Evolutionary conservation across 805 yeast species (phyloP), one percentile per base, ranked within the genome.

Genomic region (Ogataea corticis): DNA sequence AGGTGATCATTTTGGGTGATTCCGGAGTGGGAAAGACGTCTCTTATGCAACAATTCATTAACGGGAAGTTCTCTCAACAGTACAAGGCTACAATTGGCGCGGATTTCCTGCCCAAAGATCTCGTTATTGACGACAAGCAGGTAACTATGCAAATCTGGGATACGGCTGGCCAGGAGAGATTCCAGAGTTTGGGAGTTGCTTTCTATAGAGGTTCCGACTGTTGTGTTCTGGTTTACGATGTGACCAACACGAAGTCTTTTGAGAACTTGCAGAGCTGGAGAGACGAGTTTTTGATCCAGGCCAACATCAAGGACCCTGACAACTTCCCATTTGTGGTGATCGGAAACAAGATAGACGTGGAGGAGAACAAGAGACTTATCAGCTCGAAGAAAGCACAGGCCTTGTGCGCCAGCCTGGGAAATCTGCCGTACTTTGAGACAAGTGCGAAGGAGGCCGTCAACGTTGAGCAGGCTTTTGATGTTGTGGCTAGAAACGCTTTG

Each of bases 61-160:
- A 89, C 69, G 90, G 87, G 61, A 91, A 90, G 75, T 92, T 92
- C 69, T 82, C 90, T 33, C 92, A 91, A 55, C 98, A 92, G 66
- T 94, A 94, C 69, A 94, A 92, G 63, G 97, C 98, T 23, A 92
- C 99, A 13, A 92, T 92, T 55, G 99, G 99, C 9, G 98, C 98
- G 2, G 98, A 94, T 66, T 92, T 92, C 64, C 76, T 90, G 52
- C 92, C 97, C 31, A 92, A 91, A 66, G 98, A 92, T 59, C 80
- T 92, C 48, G 71, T 76, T 21, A 79, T 94, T 47, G 98, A 94
- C 65, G 94, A 85, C 66, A 85, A 85, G 58, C 78, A 79, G 52
- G 90, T 85, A 7, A 82, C 88, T 17, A 75, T 85, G 76, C 92
- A 87, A 69, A 85, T 94, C 44, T 92, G 99, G 99, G 99, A 92